phyloP scores from a whole-genome alignment of 306 rosid species.

The Cucurbita maxima region DNA sequence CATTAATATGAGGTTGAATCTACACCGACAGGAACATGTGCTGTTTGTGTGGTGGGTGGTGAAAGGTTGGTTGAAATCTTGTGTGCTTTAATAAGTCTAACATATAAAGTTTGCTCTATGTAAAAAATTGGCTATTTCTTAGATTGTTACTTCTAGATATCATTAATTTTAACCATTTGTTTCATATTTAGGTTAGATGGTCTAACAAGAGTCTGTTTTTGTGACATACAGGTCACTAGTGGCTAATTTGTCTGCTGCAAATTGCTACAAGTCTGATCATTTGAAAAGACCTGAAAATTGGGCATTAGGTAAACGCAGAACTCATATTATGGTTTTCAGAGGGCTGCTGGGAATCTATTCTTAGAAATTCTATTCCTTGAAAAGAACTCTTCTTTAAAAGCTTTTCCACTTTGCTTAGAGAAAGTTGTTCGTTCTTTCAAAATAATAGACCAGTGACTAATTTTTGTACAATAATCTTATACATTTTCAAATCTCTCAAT shows the following conservation, averaged over 20 bases:
- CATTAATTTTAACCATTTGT: neutral
- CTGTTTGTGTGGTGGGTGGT: slow-evolving; percentile 86
- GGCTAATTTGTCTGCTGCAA: slow-evolving; percentile 95
- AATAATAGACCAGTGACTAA: neutral
- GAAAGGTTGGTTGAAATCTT: slow-evolving; percentile 44
- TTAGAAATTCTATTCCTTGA: neutral
- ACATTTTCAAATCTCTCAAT: neutral
- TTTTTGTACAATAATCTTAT: neutral
- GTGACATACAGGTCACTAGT: slow-evolving; percentile 53
- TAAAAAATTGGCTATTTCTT: neutral
- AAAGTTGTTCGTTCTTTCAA: neutral
- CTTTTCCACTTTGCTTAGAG: neutral
- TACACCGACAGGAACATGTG: slow-evolving; percentile 95
- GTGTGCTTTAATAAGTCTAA: neutral
- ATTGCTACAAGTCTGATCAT: slow-evolving; percentile 85
- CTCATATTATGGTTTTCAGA: neutral
- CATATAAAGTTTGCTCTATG: neutral
- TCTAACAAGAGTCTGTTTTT: neutral
- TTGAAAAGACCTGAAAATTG: slow-evolving; percentile 78
- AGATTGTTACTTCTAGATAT: neutral
- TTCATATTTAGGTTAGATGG: neutral
- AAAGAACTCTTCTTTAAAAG: neutral
- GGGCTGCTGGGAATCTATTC: neutral
- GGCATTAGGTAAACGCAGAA: slow-evolving; percentile 48
- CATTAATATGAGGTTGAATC: slow-evolving; percentile 73